Conservation (phyloP, 2,329 filamentous ascomycete genomes). For the Kalaharituber pfeilii region DNA sequence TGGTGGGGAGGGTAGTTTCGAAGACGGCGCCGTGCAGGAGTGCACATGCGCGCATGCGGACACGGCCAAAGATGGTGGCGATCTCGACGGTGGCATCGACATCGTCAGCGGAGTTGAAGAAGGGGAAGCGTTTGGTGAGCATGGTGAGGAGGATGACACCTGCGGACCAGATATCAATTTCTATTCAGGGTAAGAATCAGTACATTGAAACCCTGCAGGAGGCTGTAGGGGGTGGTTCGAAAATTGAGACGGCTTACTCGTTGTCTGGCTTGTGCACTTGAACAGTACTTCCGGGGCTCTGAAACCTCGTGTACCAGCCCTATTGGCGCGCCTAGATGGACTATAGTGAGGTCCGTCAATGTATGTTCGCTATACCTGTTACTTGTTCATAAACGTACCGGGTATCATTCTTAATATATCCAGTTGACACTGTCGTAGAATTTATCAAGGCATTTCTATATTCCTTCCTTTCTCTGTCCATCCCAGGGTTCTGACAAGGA, state of each 20-base stretch:
- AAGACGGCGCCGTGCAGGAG: constrained; percentile 79
- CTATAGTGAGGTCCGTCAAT: no score
- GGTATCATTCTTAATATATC: constrained; percentile 84
- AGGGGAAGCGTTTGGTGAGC: constrained; percentile 78
- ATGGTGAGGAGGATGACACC: constrained; percentile 97
- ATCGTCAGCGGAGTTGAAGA: constrained; percentile 97
- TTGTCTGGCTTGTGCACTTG: constrained; percentile 90
- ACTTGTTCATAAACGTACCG: constrained; percentile 26
- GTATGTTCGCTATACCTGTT: neutral
- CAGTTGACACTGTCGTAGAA: constrained; percentile 31
- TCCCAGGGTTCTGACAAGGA: constrained; percentile 51
- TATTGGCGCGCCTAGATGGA: constrained; percentile 75
- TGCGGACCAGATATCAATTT: constrained; percentile 92
- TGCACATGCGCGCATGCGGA: constrained; percentile 66
- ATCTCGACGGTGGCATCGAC: constrained; percentile 97
- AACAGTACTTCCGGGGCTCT: constrained; percentile 90
- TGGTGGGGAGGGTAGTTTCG: constrained; percentile 80
- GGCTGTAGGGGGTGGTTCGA: no score
- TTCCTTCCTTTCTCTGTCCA: constrained; percentile 6
- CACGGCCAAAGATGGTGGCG: constrained; percentile 76
- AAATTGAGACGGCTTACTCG: constrained; percentile 29
- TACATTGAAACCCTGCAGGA: neutral
- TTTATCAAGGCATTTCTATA: constrained; percentile 7
- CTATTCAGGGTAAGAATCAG: constrained; percentile 11
- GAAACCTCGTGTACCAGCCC: constrained; percentile 87